Evolutionary conservation across 768 basidiomycete species (phyloP), one percentile per base, ranked within the genome.

Genomic region (Xerocomus potaroensis): DNA sequence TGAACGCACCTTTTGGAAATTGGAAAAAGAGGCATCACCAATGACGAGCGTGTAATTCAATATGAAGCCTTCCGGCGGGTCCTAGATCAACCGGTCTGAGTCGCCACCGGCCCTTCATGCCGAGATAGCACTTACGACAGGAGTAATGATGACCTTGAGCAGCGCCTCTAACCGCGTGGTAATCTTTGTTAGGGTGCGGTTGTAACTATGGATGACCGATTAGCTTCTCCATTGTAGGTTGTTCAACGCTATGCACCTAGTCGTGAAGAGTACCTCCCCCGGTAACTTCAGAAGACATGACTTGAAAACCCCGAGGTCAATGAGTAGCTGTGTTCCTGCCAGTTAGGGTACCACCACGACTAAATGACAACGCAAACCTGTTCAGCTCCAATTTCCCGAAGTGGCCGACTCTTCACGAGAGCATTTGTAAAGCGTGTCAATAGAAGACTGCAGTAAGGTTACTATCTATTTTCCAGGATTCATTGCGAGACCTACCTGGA

Each of bases 1-100:
- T 14, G 22, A 37, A n/a, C 67, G 31, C 27, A 87, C 92, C 81
- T 99, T 99, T 72, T 98, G 96, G 73, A 99, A 99, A 68, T 98
- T 98, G 24, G 86, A 87, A 67, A 94, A 94, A 2, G 93, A 94
- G 5, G 87, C 84, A 67, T 97, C 95, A 19, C 91, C 91, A 51
- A 99, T 89, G 47, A 97, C 76, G 21, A 97, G 76, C 8, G 91
- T 93, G 61, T 98, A 99, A 60, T 97, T 97, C 45, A 93, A 75
- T 50, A 98, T 90, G 61, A 99, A 98, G 3, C 87, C 91, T 64
- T 95, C 92, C 1, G 90, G 73, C 14, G 95, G 93, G 58, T 94
- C 90, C 85, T 95, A 43, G 0, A 49, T n/a, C 26, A 47, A 31
- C 9, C 8, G 21, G 27, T 37, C 41, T 45, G 36, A 33, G 41